Evolutionary conservation across 2,329 filamentous ascomycete genomes (phyloP).

Genomic region (Phialemoniopsis sp.): DNA sequence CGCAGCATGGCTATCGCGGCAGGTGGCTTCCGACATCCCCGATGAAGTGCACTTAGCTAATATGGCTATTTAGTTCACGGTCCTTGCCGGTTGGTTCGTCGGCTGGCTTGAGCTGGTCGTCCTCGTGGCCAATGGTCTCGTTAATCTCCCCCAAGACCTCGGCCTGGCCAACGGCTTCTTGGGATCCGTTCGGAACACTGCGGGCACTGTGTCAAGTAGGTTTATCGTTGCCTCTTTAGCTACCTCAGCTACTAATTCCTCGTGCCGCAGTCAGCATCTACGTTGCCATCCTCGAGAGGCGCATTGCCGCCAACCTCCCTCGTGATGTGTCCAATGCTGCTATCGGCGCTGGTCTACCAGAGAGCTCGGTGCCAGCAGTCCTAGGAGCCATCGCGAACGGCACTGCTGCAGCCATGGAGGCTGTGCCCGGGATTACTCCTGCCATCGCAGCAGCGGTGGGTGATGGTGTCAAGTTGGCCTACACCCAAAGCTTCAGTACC

Average conservation of each 20-base stretch:
- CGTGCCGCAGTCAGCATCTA: not conserved
- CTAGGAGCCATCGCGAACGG: slow-evolving; percentile 1
- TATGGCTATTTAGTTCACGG: slow-evolving; percentile 6
- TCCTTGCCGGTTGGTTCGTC: slow-evolving; percentile 8
- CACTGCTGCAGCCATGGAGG: slow-evolving; percentile 3
- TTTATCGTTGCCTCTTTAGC: too few relatives aligned
- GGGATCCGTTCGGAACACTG: not conserved
- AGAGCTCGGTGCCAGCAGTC: not conserved
- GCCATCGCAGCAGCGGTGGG: slow-evolving; percentile 4
- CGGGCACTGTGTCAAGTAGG: too few relatives aligned
- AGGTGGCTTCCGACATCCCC: too few relatives aligned
- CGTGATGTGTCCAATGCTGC: slow-evolving; percentile 3
- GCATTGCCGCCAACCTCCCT: slow-evolving; percentile 3
- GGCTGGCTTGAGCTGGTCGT: slow-evolving; percentile 8
- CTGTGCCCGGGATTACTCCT: slow-evolving; percentile 6
- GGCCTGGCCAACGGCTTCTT: slow-evolving; percentile 8
- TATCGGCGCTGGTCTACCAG: slow-evolving; percentile 3
- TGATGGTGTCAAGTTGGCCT: slow-evolving; percentile 4
- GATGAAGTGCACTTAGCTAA: slow-evolving; percentile 5
- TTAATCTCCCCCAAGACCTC: slow-evolving; percentile 7
- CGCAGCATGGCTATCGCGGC: too few relatives aligned
- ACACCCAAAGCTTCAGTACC: slow-evolving; percentile 3
- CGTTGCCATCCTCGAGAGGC: not conserved
- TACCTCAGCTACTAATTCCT: too few relatives aligned
- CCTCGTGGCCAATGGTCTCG: slow-evolving; percentile 5